phyloP scores from a whole-genome alignment of 345 rosid genomes.

The Arabidopsis thaliana region DNA sequence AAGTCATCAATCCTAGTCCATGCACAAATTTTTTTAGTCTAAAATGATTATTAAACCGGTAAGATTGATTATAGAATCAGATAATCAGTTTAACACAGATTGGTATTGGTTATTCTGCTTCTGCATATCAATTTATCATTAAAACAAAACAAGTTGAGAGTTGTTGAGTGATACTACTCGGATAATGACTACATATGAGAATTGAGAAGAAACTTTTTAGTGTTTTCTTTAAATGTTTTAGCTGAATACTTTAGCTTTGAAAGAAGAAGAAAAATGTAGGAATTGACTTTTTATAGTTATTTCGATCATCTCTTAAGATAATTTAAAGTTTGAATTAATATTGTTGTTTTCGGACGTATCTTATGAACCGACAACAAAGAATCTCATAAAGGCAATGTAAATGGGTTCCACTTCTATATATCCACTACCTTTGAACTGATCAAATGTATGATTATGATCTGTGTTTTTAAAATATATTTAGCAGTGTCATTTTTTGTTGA shows the following conservation, averaged over 20 bases:
- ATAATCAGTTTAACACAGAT: neutral
- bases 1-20: conserved; percentile 28
- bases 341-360: neutral
- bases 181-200: neutral
- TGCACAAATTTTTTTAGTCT: conserved; percentile 1
- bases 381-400: conserved; percentile 6
- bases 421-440: conserved; percentile 11
- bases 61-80: neutral
- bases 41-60: neutral
- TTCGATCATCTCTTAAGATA: neutral
- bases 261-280: neutral
- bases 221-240: too few species aligned
- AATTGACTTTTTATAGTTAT: neutral
- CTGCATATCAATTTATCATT: neutral
- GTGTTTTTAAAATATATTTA: conserved; percentile 11
- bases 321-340: neutral
- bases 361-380: conserved; percentile 9
- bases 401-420: conserved; percentile 33
- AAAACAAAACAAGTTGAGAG: conserved; percentile 11
- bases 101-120: neutral
- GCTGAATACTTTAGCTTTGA: neutral
- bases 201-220: neutral
- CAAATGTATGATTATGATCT: conserved; percentile 30
- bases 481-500: conserved; percentile 21
- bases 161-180: neutral